Evolutionary conservation across 441 rosid species (phyloP).

Genomic region (Jatropha podagrica): DNA sequence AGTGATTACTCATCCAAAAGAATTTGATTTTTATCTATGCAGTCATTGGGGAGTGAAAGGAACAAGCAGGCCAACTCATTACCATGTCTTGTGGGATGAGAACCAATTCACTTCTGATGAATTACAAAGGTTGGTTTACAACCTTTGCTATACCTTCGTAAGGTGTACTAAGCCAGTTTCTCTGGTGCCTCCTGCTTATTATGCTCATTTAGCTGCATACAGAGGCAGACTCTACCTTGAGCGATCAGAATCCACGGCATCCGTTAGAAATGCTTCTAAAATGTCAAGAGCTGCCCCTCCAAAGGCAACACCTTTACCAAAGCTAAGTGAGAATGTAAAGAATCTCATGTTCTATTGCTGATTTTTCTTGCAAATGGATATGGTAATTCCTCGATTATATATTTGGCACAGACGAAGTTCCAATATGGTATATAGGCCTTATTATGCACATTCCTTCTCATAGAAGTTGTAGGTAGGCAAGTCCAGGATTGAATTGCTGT

Average conservation of each 20-base stretch:
- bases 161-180: conserved; percentile 74
- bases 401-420: not conserved
- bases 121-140: conserved; percentile 60
- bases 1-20: conserved; percentile 65
- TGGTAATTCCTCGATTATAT: conserved; percentile 9
- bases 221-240: conserved; percentile 68
- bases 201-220: conserved; percentile 73
- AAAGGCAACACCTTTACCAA: conserved; percentile 36
- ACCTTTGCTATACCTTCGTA: conserved; percentile 69
- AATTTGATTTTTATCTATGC: conserved; percentile 79
- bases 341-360: conserved; percentile 75
- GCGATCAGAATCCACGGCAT: conserved; percentile 49
- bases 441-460: too few relatives aligned
- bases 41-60: conserved; percentile 77
- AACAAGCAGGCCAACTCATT: conserved; percentile 81
- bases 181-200: conserved; percentile 76
- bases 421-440: not conserved
- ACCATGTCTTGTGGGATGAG: conserved; percentile 77
- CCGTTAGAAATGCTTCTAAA: conserved; percentile 34
- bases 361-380: conserved; percentile 14
- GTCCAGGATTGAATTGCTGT: not conserved
- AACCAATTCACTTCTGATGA: conserved; percentile 63
- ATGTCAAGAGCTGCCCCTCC: conserved; percentile 43
- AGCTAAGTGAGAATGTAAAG: conserved; percentile 55
- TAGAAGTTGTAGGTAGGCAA: not conserved